A percentile compares a stretch with the other conserved stretches of the same genome.
These are phyloP conservation scores for Tribonema minus DNA, from an alignment of 108 stramenopile species.

Conservation along the genomic window DNA sequence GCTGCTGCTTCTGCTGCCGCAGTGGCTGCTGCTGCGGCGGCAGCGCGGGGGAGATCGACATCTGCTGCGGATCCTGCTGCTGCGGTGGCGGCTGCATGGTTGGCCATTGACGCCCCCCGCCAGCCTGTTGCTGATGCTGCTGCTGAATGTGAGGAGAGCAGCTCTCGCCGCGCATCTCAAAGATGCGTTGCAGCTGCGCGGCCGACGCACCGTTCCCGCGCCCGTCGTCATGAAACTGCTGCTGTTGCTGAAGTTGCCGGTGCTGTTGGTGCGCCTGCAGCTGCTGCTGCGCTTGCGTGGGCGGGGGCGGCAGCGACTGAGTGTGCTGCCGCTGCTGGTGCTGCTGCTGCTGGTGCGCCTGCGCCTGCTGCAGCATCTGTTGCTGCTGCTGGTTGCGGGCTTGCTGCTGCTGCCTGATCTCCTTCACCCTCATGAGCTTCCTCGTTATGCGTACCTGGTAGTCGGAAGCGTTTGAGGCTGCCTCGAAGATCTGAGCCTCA, in stretches of 20 bases:
- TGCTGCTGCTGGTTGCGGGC: neutral
- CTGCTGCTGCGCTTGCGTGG: neutral
- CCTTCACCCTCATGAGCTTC: slow-evolving; percentile 37
- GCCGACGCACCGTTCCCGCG: too few species aligned
- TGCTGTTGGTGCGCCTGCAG: neutral
- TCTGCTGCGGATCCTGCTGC: too few species aligned
- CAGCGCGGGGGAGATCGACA: too few species aligned
- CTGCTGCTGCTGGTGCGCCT: neutral
- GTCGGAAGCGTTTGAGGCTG: slow-evolving; percentile 22
- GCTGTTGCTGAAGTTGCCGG: neutral
- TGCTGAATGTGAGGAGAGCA: too few species aligned
- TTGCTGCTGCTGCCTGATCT: neutral
- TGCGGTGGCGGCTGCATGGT: too few species aligned
- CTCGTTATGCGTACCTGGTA: slow-evolving; percentile 16
- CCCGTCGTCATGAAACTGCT: neutral
- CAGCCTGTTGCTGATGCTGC: too few species aligned
- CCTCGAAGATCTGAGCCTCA: slow-evolving; percentile 27
- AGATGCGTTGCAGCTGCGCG: too few species aligned
- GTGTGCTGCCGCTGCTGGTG: neutral
- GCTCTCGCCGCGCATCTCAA: too few species aligned
- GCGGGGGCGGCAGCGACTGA: neutral
- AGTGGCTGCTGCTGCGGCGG: too few species aligned
- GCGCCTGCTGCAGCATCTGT: neutral
- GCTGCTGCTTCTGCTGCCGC: too few species aligned
- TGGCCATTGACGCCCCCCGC: too few species aligned